Percentiles rank a stretch among this genome's conserved stretches.
Conservation (phyloP, 345 rosid genomes). For the Triadica sebifera region DNA sequence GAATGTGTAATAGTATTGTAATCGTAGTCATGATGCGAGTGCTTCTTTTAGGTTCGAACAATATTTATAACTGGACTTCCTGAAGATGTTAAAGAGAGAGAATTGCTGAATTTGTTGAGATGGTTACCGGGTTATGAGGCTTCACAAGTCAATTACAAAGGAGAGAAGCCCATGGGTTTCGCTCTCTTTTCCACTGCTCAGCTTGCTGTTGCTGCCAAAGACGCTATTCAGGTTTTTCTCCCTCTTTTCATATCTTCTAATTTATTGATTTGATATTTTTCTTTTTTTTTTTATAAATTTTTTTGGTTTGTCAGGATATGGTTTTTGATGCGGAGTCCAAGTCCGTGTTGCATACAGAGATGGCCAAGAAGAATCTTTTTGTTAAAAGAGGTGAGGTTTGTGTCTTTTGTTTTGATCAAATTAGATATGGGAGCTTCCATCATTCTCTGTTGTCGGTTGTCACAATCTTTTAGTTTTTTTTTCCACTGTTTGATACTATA, state of each 20-base stretch:
- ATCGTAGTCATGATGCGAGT: background rate
- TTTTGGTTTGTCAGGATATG: conserved; percentile 51
- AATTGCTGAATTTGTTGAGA: conserved; percentile 79
- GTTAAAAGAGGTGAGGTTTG: conserved; percentile 73
- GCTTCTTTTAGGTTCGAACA: conserved; percentile 65
- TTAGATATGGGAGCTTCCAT: too few species aligned
- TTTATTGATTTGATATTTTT: background rate
- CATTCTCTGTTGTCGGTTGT: too few species aligned
- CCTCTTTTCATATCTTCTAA: background rate
- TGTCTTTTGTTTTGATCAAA: background rate
- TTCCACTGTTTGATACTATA: background rate
- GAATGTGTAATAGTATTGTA: background rate
- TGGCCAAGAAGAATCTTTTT: conserved; percentile 99
- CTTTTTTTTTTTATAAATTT: too few species aligned
- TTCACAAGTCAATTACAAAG: conserved; percentile 89
- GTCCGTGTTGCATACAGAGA: conserved; percentile 85
- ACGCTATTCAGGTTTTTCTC: conserved; percentile 70
- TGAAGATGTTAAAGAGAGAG: conserved; percentile 95
- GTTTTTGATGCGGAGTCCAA: conserved; percentile 83
- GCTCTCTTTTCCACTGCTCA: conserved; percentile 82
- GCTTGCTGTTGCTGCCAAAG: conserved; percentile 80
- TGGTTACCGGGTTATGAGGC: conserved; percentile 99
- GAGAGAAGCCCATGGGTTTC: conserved; percentile 96
- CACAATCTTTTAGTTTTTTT: background rate
- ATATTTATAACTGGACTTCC: conserved; percentile 92